A percentile compares a stretch with the other conserved stretches of the same genome.
phyloP scores from a whole-genome alignment of 805 yeast species.

The Candida palmyrensis region DNA sequence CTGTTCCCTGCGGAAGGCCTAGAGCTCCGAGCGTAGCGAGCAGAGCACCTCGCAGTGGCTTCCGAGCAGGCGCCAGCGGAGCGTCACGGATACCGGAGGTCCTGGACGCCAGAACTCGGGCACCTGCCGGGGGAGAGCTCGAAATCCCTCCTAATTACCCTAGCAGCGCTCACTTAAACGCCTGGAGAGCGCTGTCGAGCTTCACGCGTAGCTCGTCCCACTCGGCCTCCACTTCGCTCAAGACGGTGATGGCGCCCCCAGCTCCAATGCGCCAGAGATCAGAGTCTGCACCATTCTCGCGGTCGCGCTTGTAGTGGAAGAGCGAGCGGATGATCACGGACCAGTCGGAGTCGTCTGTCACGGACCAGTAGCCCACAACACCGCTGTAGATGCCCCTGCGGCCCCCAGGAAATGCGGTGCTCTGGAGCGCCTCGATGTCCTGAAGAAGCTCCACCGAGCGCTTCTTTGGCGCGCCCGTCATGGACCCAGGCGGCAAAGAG shows the following conservation, averaged over 20 bases:
- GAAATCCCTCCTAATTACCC: no score
- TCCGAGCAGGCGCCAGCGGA: no score
- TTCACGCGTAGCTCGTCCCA: constrained; percentile 89
- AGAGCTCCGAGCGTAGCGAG: no score
- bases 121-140: no score
- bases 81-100: no score
- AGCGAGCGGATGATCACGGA: constrained; percentile 88
- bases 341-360: constrained; percentile 88
- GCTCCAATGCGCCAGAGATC: constrained; percentile 85
- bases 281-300: constrained; percentile 14
- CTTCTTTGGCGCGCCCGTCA: constrained; percentile 99
- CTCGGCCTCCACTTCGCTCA: constrained; percentile 79
- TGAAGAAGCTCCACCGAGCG: constrained; percentile 83
- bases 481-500: constrained; percentile 95
- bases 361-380: constrained; percentile 91
- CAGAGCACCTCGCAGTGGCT: no score
- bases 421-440: constrained; percentile 44
- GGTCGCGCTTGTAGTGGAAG: constrained; percentile 56
- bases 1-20: no score
- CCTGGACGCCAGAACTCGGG: no score
- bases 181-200: constrained; percentile 72
- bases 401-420: constrained; percentile 22
- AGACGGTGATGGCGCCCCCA: constrained; percentile 94
- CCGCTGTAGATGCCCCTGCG: constrained; percentile 91
- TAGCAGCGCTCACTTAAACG: constrained; percentile 43